These are phyloP conservation scores for Glomus cerebriforme DNA, from an alignment of 192 early-diverging fungal species.

Conservation along the genomic window DNA sequence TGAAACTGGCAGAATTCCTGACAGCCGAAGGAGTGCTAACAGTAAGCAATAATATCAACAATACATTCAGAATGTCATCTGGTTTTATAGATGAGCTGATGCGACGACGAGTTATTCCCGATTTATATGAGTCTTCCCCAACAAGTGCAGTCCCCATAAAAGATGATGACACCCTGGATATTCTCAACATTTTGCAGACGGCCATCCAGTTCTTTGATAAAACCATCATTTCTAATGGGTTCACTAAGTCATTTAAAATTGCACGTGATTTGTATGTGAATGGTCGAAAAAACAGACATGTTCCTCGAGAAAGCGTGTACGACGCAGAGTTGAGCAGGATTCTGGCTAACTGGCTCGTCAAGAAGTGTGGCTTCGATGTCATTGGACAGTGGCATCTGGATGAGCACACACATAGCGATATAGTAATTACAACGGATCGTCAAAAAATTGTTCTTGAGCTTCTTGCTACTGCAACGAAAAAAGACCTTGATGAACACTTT, in stretches of 20 bases:
- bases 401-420: slow-evolving; percentile 27
- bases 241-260: background rate
- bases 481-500: slow-evolving; percentile 24
- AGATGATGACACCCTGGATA: slow-evolving; percentile 13
- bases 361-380: slow-evolving; percentile 17
- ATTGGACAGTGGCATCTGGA: slow-evolving; percentile 35
- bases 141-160: slow-evolving; percentile 20
- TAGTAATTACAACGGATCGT: slow-evolving; percentile 15
- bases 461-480: slow-evolving; percentile 31
- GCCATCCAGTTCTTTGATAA: background rate
- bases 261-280: background rate
- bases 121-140: slow-evolving; percentile 6
- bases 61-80: slow-evolving; percentile 30
- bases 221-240: background rate
- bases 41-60: background rate
- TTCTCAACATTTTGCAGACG: background rate
- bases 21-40: slow-evolving; percentile 20
- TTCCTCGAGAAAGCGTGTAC: slow-evolving; percentile 37
- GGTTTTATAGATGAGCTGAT: slow-evolving; percentile 13
- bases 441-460: slow-evolving; percentile 33
- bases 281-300: background rate
- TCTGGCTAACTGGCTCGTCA: slow-evolving; percentile 31
- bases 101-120: slow-evolving; percentile 8
- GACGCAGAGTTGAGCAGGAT: slow-evolving; percentile 37
- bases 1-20: slow-evolving; percentile 13